These are phyloP conservation scores for Morella rubra DNA, from an alignment of 306 rosid species.

Conservation along the genomic window DNA sequence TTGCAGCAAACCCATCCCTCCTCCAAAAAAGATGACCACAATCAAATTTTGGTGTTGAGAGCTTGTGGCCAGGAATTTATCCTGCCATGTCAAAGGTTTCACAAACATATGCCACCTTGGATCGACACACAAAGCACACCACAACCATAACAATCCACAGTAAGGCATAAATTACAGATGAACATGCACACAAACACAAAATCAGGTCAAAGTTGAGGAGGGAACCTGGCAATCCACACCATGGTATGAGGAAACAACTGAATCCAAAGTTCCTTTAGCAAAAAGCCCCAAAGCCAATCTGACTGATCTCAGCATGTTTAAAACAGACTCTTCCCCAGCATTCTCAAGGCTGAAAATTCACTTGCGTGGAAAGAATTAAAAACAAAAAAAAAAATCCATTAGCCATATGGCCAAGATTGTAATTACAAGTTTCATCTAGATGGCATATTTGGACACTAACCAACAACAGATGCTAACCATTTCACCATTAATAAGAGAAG, in stretches of 20 bases:
- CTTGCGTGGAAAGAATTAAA: slow-evolving; percentile 21
- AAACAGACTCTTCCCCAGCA: slow-evolving; percentile 89
- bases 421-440: slow-evolving; percentile 1
- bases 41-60: neutral
- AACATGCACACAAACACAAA: slow-evolving; percentile 11
- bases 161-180: slow-evolving; percentile 5
- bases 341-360: slow-evolving; percentile 78
- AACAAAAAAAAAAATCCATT: slow-evolving; percentile 10
- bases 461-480: neutral
- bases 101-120: slow-evolving; percentile 20
- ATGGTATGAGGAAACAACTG: slow-evolving; percentile 40
- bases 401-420: neutral
- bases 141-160: slow-evolving; percentile 15
- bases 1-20: neutral
- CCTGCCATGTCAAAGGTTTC: neutral
- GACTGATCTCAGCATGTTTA: slow-evolving; percentile 83
- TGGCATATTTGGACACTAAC: neutral
- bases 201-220: slow-evolving; percentile 23
- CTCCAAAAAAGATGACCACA: neutral
- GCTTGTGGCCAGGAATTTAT: neutral
- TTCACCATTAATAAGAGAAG: neutral
- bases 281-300: slow-evolving; percentile 66
- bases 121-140: slow-evolving; percentile 10
- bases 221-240: slow-evolving; percentile 67
- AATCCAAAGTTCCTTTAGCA: slow-evolving; percentile 46